Evolutionary conservation across 495 filamentous ascomycete species (phyloP).

Genomic region (Xeromyces bisporus): DNA sequence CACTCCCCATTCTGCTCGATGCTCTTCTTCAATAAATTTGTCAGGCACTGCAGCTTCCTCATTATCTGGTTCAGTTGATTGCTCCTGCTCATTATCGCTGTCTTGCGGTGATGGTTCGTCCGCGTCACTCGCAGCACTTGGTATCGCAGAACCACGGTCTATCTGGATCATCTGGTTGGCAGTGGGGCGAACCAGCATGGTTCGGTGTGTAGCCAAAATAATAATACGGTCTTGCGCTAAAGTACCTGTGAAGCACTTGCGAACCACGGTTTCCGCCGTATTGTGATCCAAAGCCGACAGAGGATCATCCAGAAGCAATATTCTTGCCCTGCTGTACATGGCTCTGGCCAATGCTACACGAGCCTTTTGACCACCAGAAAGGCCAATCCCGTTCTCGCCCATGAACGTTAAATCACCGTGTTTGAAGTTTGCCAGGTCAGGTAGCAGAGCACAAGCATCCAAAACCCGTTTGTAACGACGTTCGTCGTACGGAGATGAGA

Average conservation of each 20-base stretch:
- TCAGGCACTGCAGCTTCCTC: conserved; percentile 39
- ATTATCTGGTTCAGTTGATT: conserved; percentile 23
- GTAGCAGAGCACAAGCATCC: conserved; percentile 43
- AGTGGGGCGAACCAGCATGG: conserved; percentile 44
- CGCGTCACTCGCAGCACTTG: conserved; percentile 7
- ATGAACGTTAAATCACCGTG: conserved; percentile 55
- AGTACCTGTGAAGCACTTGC: conserved; percentile 47
- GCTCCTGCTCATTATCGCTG: conserved; percentile 12
- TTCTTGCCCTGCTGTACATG: conserved; percentile 46
- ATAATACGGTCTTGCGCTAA: conserved; percentile 44
- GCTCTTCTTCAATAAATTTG: conserved; percentile 72
- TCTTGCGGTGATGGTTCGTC: conserved; percentile 7
- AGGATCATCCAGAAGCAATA: conserved; percentile 54
- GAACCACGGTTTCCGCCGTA: conserved; percentile 51
- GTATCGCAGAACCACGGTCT: conserved; percentile 30
- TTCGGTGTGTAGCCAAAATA: conserved; percentile 66
- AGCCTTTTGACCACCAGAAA: conserved; percentile 58
- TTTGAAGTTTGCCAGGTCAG: conserved; percentile 45
- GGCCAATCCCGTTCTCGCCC: conserved; percentile 50
- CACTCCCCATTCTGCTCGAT: conserved; percentile 58
- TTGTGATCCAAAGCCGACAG: conserved; percentile 55
- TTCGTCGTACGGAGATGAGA: conserved; percentile 54
- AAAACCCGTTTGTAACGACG: conserved; percentile 41
- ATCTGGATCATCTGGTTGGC: conserved; percentile 57
- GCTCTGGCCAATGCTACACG: conserved; percentile 53